A percentile compares a stretch with the other conserved stretches of the same genome.
These are phyloP conservation scores for Amphicarpaea edgeworthii DNA, from an alignment of 306 rosid genomes.

Conservation along the genomic window DNA sequence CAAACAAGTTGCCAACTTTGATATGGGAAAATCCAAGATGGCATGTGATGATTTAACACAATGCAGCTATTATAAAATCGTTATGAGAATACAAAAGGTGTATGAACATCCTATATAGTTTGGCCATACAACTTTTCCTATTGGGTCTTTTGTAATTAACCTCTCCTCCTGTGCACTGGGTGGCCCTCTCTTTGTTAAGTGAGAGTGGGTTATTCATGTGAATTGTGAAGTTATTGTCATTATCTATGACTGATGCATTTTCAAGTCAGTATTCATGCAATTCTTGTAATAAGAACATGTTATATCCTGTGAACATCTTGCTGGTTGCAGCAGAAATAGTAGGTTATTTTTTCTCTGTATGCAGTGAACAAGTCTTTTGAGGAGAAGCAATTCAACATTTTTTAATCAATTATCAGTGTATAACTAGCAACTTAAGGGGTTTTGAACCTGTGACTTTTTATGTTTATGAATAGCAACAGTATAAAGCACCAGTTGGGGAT, in stretches of 20 bases:
- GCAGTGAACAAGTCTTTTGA: conserved; percentile 3
- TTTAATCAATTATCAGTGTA: conserved; percentile 1
- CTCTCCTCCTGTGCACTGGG: neutral
- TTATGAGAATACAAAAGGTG: neutral
- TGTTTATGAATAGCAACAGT: conserved; percentile 23
- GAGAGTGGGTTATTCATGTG: neutral
- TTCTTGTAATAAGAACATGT: conserved; percentile 11
- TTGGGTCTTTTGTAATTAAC: neutral
- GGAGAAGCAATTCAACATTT: neutral
- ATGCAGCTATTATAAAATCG: neutral
- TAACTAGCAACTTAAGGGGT: conserved; percentile 1
- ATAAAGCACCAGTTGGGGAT: conserved; percentile 3
- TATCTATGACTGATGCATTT: neutral
- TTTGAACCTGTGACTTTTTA: conserved; percentile 1
- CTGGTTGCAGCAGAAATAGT: conserved; percentile 9
- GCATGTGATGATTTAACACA: conserved; percentile 2
- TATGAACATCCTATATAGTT: too few relatives aligned
- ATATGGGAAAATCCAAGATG: conserved; percentile 20
- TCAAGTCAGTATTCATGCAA: conserved; percentile 14
- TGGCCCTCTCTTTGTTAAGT: neutral
- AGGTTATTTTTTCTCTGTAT: conserved; percentile 3
- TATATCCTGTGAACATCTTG: neutral
- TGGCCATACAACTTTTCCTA: too few relatives aligned
- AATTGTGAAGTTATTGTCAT: neutral
- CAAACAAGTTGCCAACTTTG: neutral